Base-by-base conservation (phyloP, 441 rosid genomes). In the Arabidopsis lyrata region DNA sequence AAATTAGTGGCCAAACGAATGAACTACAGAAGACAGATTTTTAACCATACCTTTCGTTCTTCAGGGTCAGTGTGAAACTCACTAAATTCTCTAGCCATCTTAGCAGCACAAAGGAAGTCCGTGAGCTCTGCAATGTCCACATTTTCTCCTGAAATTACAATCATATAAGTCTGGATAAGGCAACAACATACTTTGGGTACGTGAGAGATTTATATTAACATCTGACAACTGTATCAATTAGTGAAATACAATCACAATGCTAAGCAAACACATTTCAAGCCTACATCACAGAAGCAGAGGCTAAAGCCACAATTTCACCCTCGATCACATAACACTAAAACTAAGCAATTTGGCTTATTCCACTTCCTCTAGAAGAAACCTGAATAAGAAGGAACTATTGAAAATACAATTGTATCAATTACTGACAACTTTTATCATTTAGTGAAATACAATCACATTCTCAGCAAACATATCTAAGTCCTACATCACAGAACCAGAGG, bases 41-140 rank as follows among this genome's bases (percentile, higher is more conserved):
- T 59, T 72, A 75, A 14, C 63, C 32, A 53, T 53, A 90, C 97
- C 86, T 83, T 84, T 14, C 79, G 86, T 64, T 83, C 93, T 42
- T 82, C 85, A 39, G 76, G 72, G 20, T 75, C 83, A 7, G 55
- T 66, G 36, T 76, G 67, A 72, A 86, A 81, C 56, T 81, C 88
- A 74, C 81, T 87, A 39, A 77, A 86, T 71, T 70, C 86, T 77
- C 83, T 86, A 35, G 95, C 86, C 81, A 87, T 78, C 74, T 85
- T 91, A 81, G 97, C 93, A 60, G 96, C 97, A 81, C 78, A 81
- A 16, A 95, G 87, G 77, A 89, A 95, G 80, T 92, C 98, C 3
- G 89, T 81, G 71, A 95, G 76, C 72, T 86, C 96, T 3, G 73
- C 80, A 27, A 88, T 63, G 22, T 90, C 71, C 67, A 92, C 87